A percentile compares a stretch with the other conserved stretches of the same genome.
These are phyloP conservation scores for Sistotremastrum niveocremeum DNA, from an alignment of 768 basidiomycete species.

Conservation along the genomic window DNA sequence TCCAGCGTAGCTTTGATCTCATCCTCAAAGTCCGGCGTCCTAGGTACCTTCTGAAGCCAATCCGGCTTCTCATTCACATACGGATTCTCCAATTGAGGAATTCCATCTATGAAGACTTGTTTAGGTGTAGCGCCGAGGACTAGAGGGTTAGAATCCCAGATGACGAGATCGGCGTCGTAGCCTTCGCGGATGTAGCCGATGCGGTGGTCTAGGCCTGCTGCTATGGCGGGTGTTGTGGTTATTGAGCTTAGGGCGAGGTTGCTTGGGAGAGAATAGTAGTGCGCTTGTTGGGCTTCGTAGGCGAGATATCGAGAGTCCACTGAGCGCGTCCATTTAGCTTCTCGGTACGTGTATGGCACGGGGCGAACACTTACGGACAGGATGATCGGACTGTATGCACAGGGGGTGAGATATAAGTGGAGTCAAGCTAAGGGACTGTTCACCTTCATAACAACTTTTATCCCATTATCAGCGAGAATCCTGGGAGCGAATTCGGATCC, in stretches of 20 bases:
- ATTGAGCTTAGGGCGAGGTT: slow-evolving; percentile 63
- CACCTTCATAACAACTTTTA: slow-evolving; percentile 51
- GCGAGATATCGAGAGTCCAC: slow-evolving; percentile 63
- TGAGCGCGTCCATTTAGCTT: too few species aligned
- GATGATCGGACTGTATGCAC: slow-evolving; percentile 38
- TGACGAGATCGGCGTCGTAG: slow-evolving; percentile 44
- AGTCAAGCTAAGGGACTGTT: background rate
- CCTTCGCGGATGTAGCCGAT: slow-evolving; percentile 58
- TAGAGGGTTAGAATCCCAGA: slow-evolving; percentile 70
- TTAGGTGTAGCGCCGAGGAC: slow-evolving; percentile 59
- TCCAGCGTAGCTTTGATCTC: slow-evolving; percentile 44
- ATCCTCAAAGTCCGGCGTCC: slow-evolving; percentile 48
- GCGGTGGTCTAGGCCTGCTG: slow-evolving; percentile 68
- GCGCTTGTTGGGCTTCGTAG: slow-evolving; percentile 76
- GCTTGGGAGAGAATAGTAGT: slow-evolving; percentile 63
- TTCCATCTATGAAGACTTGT: slow-evolving; percentile 77
- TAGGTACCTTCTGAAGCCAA: slow-evolving; percentile 32
- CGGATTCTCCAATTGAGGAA: slow-evolving; percentile 49
- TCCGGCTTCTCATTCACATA: slow-evolving; percentile 27
- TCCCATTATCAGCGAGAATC: slow-evolving; percentile 45
- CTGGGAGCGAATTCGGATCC: slow-evolving; percentile 63
- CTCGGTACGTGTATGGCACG: too few species aligned
- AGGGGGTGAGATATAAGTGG: background rate
- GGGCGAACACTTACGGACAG: slow-evolving; percentile 14
- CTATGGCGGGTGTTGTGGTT: slow-evolving; percentile 56